These are phyloP conservation scores for Cucumis cinereus DNA, from an alignment of 306 rosid genomes.

Conservation along the genomic window DNA sequence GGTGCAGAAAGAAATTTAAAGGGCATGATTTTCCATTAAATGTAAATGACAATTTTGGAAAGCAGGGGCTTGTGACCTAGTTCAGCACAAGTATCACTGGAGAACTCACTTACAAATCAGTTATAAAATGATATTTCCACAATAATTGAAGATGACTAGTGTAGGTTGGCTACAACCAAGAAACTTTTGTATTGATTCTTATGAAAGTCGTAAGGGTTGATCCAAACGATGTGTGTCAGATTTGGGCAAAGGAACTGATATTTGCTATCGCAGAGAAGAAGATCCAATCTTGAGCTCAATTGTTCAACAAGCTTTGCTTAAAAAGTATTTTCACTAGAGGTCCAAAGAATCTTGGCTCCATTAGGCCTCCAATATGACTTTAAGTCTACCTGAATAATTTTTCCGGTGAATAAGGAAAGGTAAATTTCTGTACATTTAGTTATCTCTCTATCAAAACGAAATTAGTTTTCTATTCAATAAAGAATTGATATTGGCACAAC, in stretches of 20 bases:
- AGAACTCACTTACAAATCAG: not conserved
- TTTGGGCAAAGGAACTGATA: slow-evolving; percentile 29
- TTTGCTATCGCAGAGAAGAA: slow-evolving; percentile 91
- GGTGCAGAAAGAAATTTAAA: not conserved
- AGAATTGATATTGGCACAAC: not conserved
- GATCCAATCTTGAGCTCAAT: slow-evolving; percentile 80
- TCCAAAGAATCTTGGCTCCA: slow-evolving; percentile 53
- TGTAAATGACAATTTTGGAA: not conserved
- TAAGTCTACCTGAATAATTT: not conserved
- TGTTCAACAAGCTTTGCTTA: slow-evolving; percentile 86
- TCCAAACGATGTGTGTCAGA: not conserved
- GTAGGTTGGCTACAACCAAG: not conserved
- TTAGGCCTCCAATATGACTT: slow-evolving; percentile 7
- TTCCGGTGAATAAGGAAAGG: not conserved
- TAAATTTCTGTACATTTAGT: not conserved
- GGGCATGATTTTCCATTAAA: not conserved
- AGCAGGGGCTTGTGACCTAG: not conserved
- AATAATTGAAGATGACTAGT: not conserved
- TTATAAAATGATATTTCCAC: not conserved
- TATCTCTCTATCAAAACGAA: not conserved
- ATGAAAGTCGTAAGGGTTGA: not conserved
- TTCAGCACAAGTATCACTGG: not conserved
- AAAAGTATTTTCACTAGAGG: slow-evolving; percentile 75
- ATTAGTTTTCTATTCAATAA: not conserved
- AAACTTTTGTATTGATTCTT: not conserved